phyloP scores from a whole-genome alignment of 2,329 filamentous ascomycete species.

The Achaetomium macrosporum region DNA sequence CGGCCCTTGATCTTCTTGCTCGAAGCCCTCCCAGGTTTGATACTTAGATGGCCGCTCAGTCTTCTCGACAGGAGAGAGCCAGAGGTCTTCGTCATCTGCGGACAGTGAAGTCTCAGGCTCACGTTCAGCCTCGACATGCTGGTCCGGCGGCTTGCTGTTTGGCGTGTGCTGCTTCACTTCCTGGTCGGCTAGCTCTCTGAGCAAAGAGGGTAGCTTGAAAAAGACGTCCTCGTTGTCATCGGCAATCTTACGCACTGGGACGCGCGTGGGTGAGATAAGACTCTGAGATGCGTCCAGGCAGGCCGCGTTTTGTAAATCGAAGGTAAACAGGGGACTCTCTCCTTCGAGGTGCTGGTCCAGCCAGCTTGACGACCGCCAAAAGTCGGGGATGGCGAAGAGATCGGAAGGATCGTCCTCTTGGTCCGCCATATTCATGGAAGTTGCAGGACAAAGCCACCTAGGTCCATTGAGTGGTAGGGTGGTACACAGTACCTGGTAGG shows the following conservation, averaged over 20 bases:
- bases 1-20: constrained; percentile 35
- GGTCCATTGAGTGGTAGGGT: neutral
- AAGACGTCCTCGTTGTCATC: constrained; percentile 30
- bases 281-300: neutral
- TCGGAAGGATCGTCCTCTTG: constrained; percentile 41
- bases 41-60: constrained; percentile 31
- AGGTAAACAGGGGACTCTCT: constrained; percentile 39
- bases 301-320: constrained; percentile 32
- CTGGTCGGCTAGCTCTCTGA: constrained; percentile 19
- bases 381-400: constrained; percentile 58
- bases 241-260: neutral
- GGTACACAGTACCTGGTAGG: too few species aligned
- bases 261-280: neutral
- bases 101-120: neutral
- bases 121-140: constrained; percentile 2
- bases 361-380: constrained; percentile 52
- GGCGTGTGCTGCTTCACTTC: neutral
- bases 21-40: constrained; percentile 66
- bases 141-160: neutral
- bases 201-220: constrained; percentile 37
- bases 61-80: constrained; percentile 38
- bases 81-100: constrained; percentile 36
- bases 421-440: constrained; percentile 30
- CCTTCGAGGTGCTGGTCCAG: constrained; percentile 29
- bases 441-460: neutral